A percentile compares a stretch with the other conserved stretches of the same genome.
Conservation (phyloP, 2,329 filamentous ascomycete genomes). For the Chalaropsis thielavioides region DNA sequence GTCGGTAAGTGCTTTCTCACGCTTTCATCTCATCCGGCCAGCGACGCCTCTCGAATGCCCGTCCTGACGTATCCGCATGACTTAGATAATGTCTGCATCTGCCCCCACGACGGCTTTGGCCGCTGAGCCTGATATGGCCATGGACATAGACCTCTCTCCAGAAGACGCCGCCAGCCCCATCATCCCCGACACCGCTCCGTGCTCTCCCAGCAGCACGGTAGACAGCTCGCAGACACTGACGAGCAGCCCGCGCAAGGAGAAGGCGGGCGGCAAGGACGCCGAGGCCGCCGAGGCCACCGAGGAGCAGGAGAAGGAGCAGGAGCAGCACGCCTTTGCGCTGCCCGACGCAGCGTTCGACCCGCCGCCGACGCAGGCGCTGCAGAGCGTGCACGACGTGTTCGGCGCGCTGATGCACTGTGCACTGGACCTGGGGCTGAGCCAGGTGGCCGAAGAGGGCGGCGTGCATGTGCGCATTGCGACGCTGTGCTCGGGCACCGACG, state of each 20-base stretch:
- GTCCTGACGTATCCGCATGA: not conserved
- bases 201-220: not conserved
- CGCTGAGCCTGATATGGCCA: not conserved
- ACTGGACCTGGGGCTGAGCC: conserved; percentile 18
- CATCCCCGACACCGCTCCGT: not conserved
- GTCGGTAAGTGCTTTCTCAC: not conserved
- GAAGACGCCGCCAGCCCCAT: not conserved
- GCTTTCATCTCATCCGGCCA: not conserved
- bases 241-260: too few species aligned
- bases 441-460: conserved; percentile 22
- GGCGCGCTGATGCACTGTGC: conserved; percentile 10
- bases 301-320: too few species aligned
- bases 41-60: not conserved
- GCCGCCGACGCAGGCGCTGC: not conserved
- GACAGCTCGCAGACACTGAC: not conserved
- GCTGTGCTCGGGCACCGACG: conserved; percentile 67
- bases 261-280: too few species aligned
- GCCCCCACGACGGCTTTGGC: not conserved
- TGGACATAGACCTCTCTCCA: not conserved
- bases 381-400: conserved; percentile 9
- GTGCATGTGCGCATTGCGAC: conserved; percentile 41
- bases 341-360: conserved; percentile 1
- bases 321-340: not conserved
- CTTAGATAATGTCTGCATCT: not conserved
- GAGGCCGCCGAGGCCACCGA: not conserved